phyloP scores from a whole-genome alignment of 495 filamentous ascomycete species.

The Tetracladium marchalianum region DNA sequence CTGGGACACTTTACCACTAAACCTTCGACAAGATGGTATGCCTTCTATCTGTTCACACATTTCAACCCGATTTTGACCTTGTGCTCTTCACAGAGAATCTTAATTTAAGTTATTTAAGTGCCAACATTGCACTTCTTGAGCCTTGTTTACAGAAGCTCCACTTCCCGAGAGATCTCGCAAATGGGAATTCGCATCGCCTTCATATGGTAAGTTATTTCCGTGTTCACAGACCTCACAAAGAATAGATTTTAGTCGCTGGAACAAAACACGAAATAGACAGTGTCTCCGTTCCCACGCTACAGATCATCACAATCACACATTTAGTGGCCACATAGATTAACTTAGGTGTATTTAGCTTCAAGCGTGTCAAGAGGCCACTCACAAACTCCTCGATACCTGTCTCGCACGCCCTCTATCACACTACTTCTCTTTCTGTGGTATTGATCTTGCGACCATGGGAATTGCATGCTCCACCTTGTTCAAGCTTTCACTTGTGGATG shows the following conservation, averaged over 20 bases:
- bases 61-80: not conserved
- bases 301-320: no score
- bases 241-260: no score
- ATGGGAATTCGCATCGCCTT: slow-evolving; percentile 1
- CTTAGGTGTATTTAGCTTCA: slow-evolving; percentile 2
- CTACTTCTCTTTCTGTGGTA: not conserved
- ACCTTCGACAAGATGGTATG: slow-evolving; percentile 9
- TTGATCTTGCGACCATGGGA: slow-evolving; percentile 7
- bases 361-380: slow-evolving; percentile 5
- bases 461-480: slow-evolving; percentile 1
- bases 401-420: not conserved
- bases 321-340: no score
- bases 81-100: not conserved
- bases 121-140: slow-evolving; percentile 9
- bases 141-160: slow-evolving; percentile 2
- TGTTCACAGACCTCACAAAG: no score
- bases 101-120: slow-evolving; percentile 1
- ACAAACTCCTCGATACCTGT: slow-evolving; percentile 5
- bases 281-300: no score
- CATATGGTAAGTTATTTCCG: slow-evolving; percentile 3
- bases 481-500: slow-evolving; percentile 13
- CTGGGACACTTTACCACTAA: slow-evolving; percentile 1
- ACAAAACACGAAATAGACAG: no score
- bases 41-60: not conserved
- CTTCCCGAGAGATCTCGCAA: not conserved